A percentile compares a stretch with the other conserved stretches of the same genome.
These are phyloP conservation scores for Breviolum minutum DNA, from an alignment of 73 alveolate species.

Conservation along the genomic window DNA sequence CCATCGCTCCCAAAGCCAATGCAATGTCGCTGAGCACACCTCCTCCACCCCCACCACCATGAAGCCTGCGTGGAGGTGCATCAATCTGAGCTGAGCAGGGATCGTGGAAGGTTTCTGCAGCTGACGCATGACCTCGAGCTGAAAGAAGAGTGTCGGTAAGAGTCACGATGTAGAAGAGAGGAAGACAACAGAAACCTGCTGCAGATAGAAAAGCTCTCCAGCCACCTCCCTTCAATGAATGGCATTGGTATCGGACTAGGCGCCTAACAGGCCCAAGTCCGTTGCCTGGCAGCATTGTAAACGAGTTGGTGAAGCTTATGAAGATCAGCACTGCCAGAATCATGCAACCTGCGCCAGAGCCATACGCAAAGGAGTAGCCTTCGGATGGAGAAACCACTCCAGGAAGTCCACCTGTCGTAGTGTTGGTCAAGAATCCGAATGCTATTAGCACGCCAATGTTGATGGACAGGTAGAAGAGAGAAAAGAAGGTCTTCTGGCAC, in stretches of 20 bases:
- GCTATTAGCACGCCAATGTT: constrained; percentile 44
- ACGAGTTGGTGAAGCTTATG: not conserved
- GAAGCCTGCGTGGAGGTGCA: constrained; percentile 16
- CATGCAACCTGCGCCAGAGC: constrained; percentile 6
- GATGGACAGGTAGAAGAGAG: constrained; percentile 32
- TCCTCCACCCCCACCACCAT: constrained; percentile 32
- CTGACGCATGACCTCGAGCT: not conserved
- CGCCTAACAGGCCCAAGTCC: constrained; percentile 54
- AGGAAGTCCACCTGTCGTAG: constrained; percentile 54
- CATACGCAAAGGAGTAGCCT: constrained; percentile 25
- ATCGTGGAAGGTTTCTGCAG: not conserved
- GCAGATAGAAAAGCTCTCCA: constrained; percentile 29
- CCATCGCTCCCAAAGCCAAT: constrained; percentile 9
- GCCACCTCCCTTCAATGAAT: not conserved
- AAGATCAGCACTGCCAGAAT: constrained; percentile 24
- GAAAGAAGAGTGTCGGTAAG: constrained; percentile 1
- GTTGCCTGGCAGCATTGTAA: not conserved
- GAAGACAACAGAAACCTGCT: not conserved
- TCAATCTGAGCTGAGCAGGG: not conserved
- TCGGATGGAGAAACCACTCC: constrained; percentile 1
- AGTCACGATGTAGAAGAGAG: no score
- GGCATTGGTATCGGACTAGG: not conserved
- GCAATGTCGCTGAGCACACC: constrained; percentile 30
- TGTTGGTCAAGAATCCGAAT: constrained; percentile 40
- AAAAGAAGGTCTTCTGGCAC: constrained; percentile 39